These are phyloP conservation scores for Boehmeria nivea DNA, from an alignment of 306 rosid genomes.

Conservation along the genomic window DNA sequence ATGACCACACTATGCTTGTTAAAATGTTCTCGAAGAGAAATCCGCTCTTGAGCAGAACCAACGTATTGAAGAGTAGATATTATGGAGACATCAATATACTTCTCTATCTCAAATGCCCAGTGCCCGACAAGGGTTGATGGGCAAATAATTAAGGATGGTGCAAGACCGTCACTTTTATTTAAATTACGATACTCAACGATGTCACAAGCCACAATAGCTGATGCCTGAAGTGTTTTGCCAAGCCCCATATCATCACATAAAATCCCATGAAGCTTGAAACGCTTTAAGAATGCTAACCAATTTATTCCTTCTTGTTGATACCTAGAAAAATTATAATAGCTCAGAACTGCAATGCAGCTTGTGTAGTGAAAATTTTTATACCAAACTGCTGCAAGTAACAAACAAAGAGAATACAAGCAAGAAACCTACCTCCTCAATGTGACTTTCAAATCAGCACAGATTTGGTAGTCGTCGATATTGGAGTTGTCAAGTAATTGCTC, in stretches of 20 bases:
- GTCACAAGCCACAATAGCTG: conserved; percentile 90
- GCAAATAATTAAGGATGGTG: conserved; percentile 82
- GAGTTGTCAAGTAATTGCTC: conserved; percentile 98
- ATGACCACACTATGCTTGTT: conserved; percentile 72
- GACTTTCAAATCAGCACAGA: conserved; percentile 69
- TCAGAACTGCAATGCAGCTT: no score
- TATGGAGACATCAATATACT: conserved; percentile 69
- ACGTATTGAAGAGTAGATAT: conserved; percentile 85
- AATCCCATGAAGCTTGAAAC: conserved; percentile 99
- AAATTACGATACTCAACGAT: conserved; percentile 54
- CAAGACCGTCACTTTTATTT: conserved; percentile 37
- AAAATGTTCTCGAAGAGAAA: conserved; percentile 59
- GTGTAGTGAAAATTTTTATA: no score
- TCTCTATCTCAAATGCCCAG: conserved; percentile 98
- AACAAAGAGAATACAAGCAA: not conserved
- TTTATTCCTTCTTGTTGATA: conserved; percentile 98
- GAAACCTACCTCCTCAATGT: conserved; percentile 74
- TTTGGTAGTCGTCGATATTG: conserved; percentile 81
- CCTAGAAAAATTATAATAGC: conserved; percentile 40
- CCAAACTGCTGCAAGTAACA: no score
- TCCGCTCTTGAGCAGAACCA: conserved; percentile 81
- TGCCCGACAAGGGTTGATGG: conserved; percentile 98
- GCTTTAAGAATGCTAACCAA: conserved; percentile 91
- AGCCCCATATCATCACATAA: conserved; percentile 99
- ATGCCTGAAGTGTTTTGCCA: conserved; percentile 97